These are phyloP conservation scores for Barnettozyma californica DNA, from an alignment of 805 yeast genomes.

Conservation along the genomic window DNA sequence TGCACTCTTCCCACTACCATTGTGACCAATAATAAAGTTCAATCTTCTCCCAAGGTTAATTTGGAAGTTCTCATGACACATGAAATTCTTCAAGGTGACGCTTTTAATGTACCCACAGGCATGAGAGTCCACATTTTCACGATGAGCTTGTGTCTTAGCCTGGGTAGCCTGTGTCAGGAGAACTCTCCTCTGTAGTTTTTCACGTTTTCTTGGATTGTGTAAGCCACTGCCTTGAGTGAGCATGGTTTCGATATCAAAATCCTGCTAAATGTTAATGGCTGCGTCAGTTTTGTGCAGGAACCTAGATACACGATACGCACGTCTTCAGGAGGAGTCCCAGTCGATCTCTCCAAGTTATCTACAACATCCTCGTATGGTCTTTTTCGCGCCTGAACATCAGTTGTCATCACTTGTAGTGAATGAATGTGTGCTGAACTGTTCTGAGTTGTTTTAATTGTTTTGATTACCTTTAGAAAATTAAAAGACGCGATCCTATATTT, in stretches of 20 bases:
- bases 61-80: constrained; percentile 84
- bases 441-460: not conserved
- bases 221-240: constrained; percentile 14
- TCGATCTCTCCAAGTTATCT: not conserved
- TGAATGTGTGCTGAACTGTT: not conserved
- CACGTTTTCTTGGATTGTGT: constrained; percentile 6
- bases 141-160: not conserved
- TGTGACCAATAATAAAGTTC: constrained; percentile 83
- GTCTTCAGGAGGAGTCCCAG: not conserved
- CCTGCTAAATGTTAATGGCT: constrained; percentile 4
- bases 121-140: not conserved
- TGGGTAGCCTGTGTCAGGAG: constrained; percentile 16
- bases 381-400: not conserved
- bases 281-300: not conserved
- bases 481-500: too few relatives aligned
- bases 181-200: constrained; percentile 8
- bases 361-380: not conserved
- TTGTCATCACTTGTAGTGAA: not conserved
- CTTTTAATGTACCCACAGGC: constrained; percentile 62
- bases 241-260: constrained; percentile 16
- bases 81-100: constrained; percentile 66
- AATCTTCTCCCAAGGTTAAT: constrained; percentile 71
- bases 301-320: not conserved
- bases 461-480: too few relatives aligned
- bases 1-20: constrained; percentile 91